phyloP scores from a whole-genome alignment of 176 grass and related monocot species.

The Zoysia pacifica region DNA sequence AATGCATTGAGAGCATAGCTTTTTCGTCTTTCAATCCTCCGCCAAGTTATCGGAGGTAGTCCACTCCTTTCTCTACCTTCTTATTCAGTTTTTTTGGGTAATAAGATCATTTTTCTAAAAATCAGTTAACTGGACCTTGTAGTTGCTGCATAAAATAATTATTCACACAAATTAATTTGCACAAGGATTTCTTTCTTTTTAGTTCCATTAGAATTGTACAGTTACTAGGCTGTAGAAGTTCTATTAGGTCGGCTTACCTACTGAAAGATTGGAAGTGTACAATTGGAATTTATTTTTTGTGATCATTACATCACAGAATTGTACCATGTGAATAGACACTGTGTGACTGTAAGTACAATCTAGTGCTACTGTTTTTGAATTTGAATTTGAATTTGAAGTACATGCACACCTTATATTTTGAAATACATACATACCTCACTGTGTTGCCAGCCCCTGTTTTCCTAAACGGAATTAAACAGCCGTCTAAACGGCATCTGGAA shows the following conservation, averaged over 20 bases:
- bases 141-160: background rate
- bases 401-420: too few relatives aligned
- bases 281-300: background rate
- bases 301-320: background rate
- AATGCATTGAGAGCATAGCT: constrained; percentile 77
- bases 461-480: too few relatives aligned
- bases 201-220: background rate
- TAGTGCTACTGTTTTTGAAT: too few relatives aligned
- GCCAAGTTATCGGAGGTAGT: constrained; percentile 85
- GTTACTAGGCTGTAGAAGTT: constrained; percentile 1
- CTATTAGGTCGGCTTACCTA: background rate
- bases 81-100: background rate
- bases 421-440: too few relatives aligned
- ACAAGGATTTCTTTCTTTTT: background rate
- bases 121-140: background rate
- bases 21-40: constrained; percentile 99
- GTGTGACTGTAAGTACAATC: too few relatives aligned
- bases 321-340: too few relatives aligned
- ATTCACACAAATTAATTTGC: background rate
- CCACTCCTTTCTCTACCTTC: background rate
- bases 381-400: too few relatives aligned
- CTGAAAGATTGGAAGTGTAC: background rate
- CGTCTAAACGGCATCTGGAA: too few relatives aligned
- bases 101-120: constrained; percentile 1
- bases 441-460: too few relatives aligned